Conservation (phyloP, 2,329 filamentous ascomycete species). For the Fonsecaea monophora region DNA sequence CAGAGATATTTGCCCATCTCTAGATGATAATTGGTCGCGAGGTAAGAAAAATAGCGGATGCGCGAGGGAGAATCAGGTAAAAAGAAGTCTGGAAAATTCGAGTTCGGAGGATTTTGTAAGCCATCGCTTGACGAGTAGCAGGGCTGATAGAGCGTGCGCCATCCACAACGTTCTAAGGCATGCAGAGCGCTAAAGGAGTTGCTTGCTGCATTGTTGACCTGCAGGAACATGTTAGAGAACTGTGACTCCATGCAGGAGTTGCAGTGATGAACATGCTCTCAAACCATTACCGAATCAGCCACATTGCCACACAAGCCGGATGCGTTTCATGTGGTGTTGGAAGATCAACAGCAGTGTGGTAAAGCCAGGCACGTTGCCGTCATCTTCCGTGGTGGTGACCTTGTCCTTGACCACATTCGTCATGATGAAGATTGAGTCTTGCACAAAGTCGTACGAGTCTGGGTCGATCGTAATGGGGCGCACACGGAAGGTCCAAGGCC, state of each 20-base stretch:
- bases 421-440: neutral
- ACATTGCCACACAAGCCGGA: neutral
- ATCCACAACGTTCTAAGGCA: neutral
- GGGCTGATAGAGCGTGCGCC: neutral
- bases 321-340: conserved; percentile 18
- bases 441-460: neutral
- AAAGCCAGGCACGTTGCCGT: neutral
- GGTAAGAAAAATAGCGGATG: conserved; percentile 16
- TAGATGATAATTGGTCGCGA: conserved; percentile 22
- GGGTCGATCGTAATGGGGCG: conserved; percentile 11
- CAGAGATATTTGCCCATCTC: conserved; percentile 9
- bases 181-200: conserved; percentile 18
- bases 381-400: conserved; percentile 3
- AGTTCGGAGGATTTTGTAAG: conserved; percentile 20
- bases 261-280: conserved; percentile 13
- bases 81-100: conserved; percentile 21
- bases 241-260: conserved; percentile 17
- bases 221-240: conserved; percentile 14
- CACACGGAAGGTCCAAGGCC: neutral
- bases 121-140: conserved; percentile 6
- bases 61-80: conserved; percentile 17
- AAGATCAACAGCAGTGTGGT: neutral
- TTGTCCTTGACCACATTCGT: neutral
- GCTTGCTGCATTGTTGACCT: conserved; percentile 17
- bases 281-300: conserved; percentile 3